Base-by-base conservation (phyloP, 768 basidiomycete genomes). In the Tulasnella sp. region DNA sequence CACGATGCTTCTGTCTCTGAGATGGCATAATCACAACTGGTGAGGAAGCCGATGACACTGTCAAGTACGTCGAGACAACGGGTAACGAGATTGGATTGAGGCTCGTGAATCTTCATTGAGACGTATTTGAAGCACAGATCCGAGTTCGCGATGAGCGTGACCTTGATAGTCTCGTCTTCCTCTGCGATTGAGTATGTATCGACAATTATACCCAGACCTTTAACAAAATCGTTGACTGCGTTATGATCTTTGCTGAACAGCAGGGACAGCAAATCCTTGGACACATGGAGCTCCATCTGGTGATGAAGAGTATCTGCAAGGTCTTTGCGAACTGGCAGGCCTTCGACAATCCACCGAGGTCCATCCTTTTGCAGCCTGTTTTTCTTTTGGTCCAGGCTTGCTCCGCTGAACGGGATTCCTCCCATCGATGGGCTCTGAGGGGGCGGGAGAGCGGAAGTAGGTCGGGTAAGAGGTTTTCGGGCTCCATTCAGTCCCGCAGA, bases 241-340 rank as follows among this genome's bases (percentile, higher is more conserved):
- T 92, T 94, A 83, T 98, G 98, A 81, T 98, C 98, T 79, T 93
- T 93, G 82, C 97, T 98, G 86, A 98, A 99, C 39, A 99, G 86
- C 39, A 89, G 89, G 5, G 89, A 84, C 16, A 93, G 83, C 2
- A 99, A 85, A 2, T 96, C 92, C 79, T 91, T 90, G 3, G 92
- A 92, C 7, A 89, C 87, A 81, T 92, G 89, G 11, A 91, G 88
- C 81, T 96, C 95, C 95, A 99, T 98, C 84, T 99, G 98, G 80
- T 88, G 89, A 81, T 94, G 92, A 71, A 99, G 86, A 16, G 91
- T 85, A 57, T 98, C 97, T 48, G 92, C 89, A 18, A 98, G 87
- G 81, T 99, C 97, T 82, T 94, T 92, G 77, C 94, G 87, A 32
- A 92, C 92, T 10, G 93, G 86, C 5, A 94, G 92, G 61, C 90